A percentile compares a stretch with the other conserved stretches of the same genome.
phyloP scores from a whole-genome alignment of 2,329 filamentous ascomycete species.

The Verticillium longisporum region DNA sequence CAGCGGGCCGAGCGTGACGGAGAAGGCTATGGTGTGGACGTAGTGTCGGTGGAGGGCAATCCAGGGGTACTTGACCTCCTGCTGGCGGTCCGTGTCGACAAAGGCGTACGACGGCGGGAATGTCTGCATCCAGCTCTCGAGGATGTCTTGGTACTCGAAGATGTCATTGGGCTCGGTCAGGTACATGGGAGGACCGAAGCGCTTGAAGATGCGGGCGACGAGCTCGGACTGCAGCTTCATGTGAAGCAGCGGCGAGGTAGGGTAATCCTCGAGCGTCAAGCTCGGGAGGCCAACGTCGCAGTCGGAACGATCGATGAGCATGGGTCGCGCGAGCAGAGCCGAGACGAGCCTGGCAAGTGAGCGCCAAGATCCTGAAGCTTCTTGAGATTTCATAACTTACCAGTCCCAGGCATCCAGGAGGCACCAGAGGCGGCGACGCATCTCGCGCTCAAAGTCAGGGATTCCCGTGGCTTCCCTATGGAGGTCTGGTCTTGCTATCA shows the following conservation, averaged over 20 bases:
- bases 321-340: constrained; percentile 22
- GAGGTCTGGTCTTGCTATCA: not conserved
- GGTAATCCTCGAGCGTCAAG: constrained; percentile 22
- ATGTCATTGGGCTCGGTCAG: constrained; percentile 18
- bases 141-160: constrained; percentile 21
- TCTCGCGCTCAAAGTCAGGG: constrained; percentile 25
- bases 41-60: constrained; percentile 39
- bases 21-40: constrained; percentile 24
- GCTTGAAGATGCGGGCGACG: constrained; percentile 20
- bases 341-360: constrained; percentile 24
- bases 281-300: constrained; percentile 23
- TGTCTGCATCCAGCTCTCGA: constrained; percentile 33
- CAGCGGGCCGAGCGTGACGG: not conserved
- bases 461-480: not conserved
- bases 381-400: constrained; percentile 13
- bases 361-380: not conserved
- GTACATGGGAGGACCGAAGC: constrained; percentile 22
- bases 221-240: constrained; percentile 29
- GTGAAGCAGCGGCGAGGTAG: constrained; percentile 23
- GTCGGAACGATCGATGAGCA: constrained; percentile 26
- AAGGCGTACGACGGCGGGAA: constrained; percentile 32
- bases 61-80: constrained; percentile 33
- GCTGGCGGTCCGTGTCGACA: constrained; percentile 2
- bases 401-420: constrained; percentile 30
- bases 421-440: constrained; percentile 28